phyloP scores from a whole-genome alignment of 2,329 filamentous ascomycete genomes.

The Nakataea oryzae region DNA sequence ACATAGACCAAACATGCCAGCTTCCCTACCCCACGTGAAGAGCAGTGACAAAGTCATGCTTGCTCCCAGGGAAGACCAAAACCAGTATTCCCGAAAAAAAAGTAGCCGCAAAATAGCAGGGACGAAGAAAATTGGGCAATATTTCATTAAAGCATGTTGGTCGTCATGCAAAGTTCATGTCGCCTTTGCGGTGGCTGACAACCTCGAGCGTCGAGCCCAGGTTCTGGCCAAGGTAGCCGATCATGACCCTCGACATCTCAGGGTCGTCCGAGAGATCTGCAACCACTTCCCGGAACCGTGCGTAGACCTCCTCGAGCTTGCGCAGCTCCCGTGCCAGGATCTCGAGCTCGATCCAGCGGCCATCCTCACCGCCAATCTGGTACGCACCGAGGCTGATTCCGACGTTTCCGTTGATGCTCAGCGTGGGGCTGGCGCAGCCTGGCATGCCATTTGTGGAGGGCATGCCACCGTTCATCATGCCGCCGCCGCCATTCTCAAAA shows the following conservation, averaged over 20 bases:
- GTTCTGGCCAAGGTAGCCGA: constrained; percentile 31
- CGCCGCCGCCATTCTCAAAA: constrained; percentile 19
- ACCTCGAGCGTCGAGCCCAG: constrained; percentile 31
- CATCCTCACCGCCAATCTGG: constrained; percentile 33
- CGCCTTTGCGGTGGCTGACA: constrained; percentile 24
- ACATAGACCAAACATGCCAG: no score
- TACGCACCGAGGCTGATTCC: constrained; percentile 33
- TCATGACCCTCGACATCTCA: constrained; percentile 33
- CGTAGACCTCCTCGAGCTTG: constrained; percentile 35
- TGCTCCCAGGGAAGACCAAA: neutral
- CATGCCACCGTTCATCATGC: constrained; percentile 8
- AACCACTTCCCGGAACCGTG: constrained; percentile 30
- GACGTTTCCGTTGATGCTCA: constrained; percentile 1
- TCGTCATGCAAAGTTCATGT: constrained; percentile 16
- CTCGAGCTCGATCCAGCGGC: constrained; percentile 35
- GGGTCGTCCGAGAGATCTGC: constrained; percentile 26
- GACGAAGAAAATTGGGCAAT: neutral
- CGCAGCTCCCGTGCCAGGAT: constrained; percentile 35
- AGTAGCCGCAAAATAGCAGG: neutral
- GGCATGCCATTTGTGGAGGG: neutral
- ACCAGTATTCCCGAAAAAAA: neutral
- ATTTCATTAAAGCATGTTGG: neutral
- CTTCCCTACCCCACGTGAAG: neutral
- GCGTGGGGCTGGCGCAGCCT: constrained; percentile 4
- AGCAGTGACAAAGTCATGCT: neutral